These are phyloP conservation scores for Naematelia encephala DNA, from an alignment of 768 basidiomycete species.

Conservation along the genomic window DNA sequence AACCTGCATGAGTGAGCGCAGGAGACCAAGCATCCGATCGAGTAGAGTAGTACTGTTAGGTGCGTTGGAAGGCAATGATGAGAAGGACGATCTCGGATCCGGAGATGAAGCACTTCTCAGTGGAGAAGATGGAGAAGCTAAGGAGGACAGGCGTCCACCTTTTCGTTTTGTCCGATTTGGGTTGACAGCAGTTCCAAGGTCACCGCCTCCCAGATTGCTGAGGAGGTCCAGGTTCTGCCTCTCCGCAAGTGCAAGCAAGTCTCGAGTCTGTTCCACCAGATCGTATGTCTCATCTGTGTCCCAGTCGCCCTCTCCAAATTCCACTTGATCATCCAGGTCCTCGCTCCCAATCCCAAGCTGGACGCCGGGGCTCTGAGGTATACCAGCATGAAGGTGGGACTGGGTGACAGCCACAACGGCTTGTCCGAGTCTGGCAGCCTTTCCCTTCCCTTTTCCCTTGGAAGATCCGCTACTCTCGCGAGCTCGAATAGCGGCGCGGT, in stretches of 20 bases:
- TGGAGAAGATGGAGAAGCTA: constrained; percentile 55
- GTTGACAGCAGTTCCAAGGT: constrained; percentile 1
- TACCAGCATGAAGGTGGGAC: constrained; percentile 10
- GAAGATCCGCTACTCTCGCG: constrained; percentile 55
- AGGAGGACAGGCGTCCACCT: constrained; percentile 23
- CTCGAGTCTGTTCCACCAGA: constrained; percentile 33
- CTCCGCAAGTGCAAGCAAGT: constrained; percentile 28
- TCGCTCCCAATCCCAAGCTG: constrained; percentile 11
- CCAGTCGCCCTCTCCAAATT: constrained; percentile 23
- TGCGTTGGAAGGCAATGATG: constrained; percentile 2
- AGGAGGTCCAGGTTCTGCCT: constrained; percentile 34
- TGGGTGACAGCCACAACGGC: constrained; percentile 22
- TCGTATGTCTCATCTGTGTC: constrained; percentile 26
- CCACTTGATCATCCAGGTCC: constrained; percentile 19
- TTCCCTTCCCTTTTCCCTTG: constrained; percentile 37
- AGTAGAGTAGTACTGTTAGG: constrained; percentile 48
- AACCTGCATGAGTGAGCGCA: constrained; percentile 57
- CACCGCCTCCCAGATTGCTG: background rate
- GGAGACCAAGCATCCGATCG: constrained; percentile 56
- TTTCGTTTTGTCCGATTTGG: constrained; percentile 19
- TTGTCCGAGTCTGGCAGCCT: constrained; percentile 29
- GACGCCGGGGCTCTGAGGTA: constrained; percentile 3
- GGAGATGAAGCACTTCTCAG: constrained; percentile 37
- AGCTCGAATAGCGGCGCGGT: constrained; percentile 54
- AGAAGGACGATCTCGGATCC: constrained; percentile 54